phyloP scores from a whole-genome alignment of 768 basidiomycete genomes.

The Suillus variegatus region DNA sequence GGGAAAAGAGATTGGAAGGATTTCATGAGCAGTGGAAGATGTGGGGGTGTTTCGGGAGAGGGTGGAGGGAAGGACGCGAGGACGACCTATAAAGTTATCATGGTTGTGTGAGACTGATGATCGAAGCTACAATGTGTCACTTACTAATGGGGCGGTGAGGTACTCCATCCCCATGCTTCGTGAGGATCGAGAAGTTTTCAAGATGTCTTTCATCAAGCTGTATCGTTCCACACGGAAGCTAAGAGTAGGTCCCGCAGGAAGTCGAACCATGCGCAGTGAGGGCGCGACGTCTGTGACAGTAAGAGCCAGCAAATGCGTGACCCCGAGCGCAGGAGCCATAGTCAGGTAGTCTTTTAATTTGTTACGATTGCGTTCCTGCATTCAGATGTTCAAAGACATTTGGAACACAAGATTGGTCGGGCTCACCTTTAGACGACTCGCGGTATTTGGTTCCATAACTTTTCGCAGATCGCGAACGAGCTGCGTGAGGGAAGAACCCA shows the following conservation, averaged over 20 bases:
- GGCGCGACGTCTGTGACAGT: slow-evolving; percentile 85
- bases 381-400: slow-evolving; percentile 12
- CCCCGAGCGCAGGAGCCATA: slow-evolving; percentile 86
- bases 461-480: slow-evolving; percentile 92
- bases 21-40: slow-evolving; percentile 91
- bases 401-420: slow-evolving; percentile 1
- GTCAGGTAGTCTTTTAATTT: slow-evolving; percentile 93
- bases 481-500: slow-evolving; percentile 83
- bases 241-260: slow-evolving; percentile 90
- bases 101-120: background rate
- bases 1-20: slow-evolving; percentile 97
- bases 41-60: slow-evolving; percentile 73
- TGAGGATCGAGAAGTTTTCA: slow-evolving; percentile 63
- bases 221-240: slow-evolving; percentile 93
- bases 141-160: slow-evolving; percentile 86
- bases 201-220: slow-evolving; percentile 83
- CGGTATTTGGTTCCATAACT: slow-evolving; percentile 98
- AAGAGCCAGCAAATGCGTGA: slow-evolving; percentile 92
- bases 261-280: slow-evolving; percentile 80
- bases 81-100: slow-evolving; percentile 64
- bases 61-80: slow-evolving; percentile 84
- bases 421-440: slow-evolving; percentile 79
- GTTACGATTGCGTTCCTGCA: slow-evolving; percentile 86
- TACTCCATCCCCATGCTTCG: slow-evolving; percentile 86
- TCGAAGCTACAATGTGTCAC: slow-evolving; percentile 26